These are phyloP conservation scores for Sesbania bispinosa DNA, from an alignment of 306 rosid species.

Conservation along the genomic window DNA sequence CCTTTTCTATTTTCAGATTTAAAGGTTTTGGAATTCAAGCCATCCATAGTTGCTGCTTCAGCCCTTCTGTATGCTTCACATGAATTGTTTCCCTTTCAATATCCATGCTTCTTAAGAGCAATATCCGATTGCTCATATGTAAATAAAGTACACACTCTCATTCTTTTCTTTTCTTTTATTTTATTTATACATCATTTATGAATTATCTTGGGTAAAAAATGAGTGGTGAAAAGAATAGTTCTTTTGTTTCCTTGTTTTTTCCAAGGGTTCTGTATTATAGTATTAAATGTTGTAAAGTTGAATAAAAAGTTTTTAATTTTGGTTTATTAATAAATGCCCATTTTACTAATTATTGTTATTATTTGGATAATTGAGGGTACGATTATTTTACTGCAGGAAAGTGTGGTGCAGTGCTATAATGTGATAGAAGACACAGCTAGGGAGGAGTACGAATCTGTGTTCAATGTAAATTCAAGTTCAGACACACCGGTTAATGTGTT, in stretches of 20 bases:
- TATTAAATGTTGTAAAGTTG: no score
- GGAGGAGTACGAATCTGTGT: slow-evolving; percentile 53
- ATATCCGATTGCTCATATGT: slow-evolving; percentile 55
- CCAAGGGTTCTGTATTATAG: no score
- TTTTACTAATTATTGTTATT: no score
- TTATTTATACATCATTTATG: not conserved
- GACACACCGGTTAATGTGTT: slow-evolving; percentile 74
- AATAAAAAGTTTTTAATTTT: no score
- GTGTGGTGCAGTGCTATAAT: slow-evolving; percentile 49
- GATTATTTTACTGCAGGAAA: slow-evolving; percentile 44
- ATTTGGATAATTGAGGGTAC: slow-evolving; percentile 10
- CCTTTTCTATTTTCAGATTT: slow-evolving; percentile 44
- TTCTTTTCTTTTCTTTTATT: not conserved
- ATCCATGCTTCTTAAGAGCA: slow-evolving; percentile 57
- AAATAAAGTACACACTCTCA: slow-evolving; percentile 51
- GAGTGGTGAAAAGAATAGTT: not conserved
- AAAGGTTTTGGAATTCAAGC: slow-evolving; percentile 71
- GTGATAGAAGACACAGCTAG: slow-evolving; percentile 48
- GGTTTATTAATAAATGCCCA: no score
- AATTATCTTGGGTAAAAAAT: not conserved
- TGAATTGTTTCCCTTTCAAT: slow-evolving; percentile 79
- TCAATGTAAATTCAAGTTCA: slow-evolving; percentile 50
- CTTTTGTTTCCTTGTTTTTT: not conserved
- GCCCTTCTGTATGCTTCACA: slow-evolving; percentile 75
- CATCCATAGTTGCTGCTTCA: slow-evolving; percentile 79